Evolutionary conservation across 495 filamentous ascomycete genomes (phyloP), one percentile per base, ranked within the genome.

Genomic region (Zalerion maritima): DNA sequence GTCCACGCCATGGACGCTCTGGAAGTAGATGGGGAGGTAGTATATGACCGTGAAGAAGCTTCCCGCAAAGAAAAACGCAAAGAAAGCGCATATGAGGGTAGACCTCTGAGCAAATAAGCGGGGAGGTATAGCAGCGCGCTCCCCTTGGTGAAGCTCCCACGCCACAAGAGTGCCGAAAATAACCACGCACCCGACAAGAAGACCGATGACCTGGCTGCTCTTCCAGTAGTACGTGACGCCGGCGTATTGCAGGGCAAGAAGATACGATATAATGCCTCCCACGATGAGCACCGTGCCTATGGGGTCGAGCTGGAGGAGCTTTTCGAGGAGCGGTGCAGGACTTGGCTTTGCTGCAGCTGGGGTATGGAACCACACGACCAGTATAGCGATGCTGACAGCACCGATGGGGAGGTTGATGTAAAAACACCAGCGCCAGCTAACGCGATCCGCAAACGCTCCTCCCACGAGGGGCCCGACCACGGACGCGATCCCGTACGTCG

Each of bases 401-500:
- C 73, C 73, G 26, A 75, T 55, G 0, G 72, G 72, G 11, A 78
- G 59, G 40, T 77, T 79, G 26, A 81, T 69, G 43, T 75, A 62
- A 34, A 22, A 73, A 52, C 75, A 79, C 75, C 74, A 80, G 31
- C 78, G 43, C 78, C 78, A 81, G 6, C 58, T 55, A 14, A 64
- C 48, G 13, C 62, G 46, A 22, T 70, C 63, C 4, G 73, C 76
- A 27, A 79, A 71, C 0, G 62, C 67, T 21, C 72, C 73, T 24
- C 70, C 70, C 4, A 75, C 24, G 4, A 75, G 28, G 4, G 70
- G 69, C 1, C 69, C 70, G 5, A 53, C 23, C 1, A 67, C 53
- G 15, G 43, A 38, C 1, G 39, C 36, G 7, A 44, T 32, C 17
- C 35, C 33, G 31, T 55, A 54, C 26, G 55, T 34, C 45, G 40